These are phyloP conservation scores for Phaffomyces thermotolerans DNA, from an alignment of 805 yeast genomes.

Conservation along the genomic window DNA sequence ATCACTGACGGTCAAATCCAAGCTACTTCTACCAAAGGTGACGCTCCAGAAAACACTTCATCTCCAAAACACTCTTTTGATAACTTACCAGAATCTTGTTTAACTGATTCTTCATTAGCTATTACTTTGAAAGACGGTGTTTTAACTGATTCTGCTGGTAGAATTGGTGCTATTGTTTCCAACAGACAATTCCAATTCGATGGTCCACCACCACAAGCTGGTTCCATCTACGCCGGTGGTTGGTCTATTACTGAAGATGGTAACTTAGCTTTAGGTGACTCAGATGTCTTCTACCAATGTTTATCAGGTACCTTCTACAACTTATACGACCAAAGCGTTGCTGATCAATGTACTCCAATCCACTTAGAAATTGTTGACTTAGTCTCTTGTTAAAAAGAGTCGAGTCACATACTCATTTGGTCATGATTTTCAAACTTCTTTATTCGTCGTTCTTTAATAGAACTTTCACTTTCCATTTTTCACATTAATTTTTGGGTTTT, in stretches of 20 bases:
- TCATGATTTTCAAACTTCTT: not conserved
- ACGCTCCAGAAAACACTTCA: constrained; percentile 1
- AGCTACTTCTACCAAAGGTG: constrained; percentile 28
- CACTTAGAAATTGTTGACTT: constrained; percentile 52
- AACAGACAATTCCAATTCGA: constrained; percentile 83
- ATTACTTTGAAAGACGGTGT: constrained; percentile 45
- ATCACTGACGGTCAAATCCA: constrained; percentile 48
- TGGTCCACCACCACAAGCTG: constrained; percentile 83
- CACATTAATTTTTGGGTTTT: no score
- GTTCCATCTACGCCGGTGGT: constrained; percentile 63
- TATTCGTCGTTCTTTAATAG: not conserved
- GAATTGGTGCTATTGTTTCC: constrained; percentile 75
- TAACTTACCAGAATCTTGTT: constrained; percentile 34
- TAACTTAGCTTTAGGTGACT: constrained; percentile 55
- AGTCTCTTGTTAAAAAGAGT: constrained; percentile 37
- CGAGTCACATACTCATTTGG: not conserved
- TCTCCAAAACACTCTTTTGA: constrained; percentile 23
- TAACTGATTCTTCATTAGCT: constrained; percentile 42
- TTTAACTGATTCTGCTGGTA: constrained; percentile 51
- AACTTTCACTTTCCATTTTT: not conserved
- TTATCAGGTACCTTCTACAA: constrained; percentile 72
- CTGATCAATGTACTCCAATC: constrained; percentile 57
- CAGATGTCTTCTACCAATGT: constrained; percentile 65
- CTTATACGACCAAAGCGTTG: constrained; percentile 60
- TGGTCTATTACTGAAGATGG: constrained; percentile 52